phyloP scores from a whole-genome alignment of 768 basidiomycete species.

The Serendipita sp. region DNA sequence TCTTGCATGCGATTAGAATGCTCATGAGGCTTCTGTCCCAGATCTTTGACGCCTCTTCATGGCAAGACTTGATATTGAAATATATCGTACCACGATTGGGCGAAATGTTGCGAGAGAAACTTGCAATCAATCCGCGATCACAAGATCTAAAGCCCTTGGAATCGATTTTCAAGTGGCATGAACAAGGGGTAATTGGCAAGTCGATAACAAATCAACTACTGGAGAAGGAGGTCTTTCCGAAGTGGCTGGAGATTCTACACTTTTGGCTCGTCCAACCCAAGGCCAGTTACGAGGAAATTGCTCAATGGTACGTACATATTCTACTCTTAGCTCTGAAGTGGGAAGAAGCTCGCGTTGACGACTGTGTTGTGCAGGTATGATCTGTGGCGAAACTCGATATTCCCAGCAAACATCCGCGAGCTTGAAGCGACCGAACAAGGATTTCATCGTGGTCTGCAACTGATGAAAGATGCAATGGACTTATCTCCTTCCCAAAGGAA shows the following conservation, averaged over 20 bases:
- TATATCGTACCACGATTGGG: conserved; percentile 87
- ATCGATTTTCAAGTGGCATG: conserved; percentile 63
- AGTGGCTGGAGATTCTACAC: conserved; percentile 85
- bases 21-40: conserved; percentile 16
- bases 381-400: not conserved
- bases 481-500: conserved; percentile 25
- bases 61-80: conserved; percentile 84
- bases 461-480: conserved; percentile 90
- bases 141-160: conserved; percentile 78
- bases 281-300: conserved; percentile 82
- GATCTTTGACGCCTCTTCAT: conserved; percentile 67
- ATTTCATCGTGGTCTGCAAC: conserved; percentile 73
- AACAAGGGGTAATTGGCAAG: conserved; percentile 31
- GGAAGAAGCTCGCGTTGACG: not conserved
- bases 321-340: not conserved
- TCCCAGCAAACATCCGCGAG: conserved; percentile 45
- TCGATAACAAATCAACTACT: conserved; percentile 71
- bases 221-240: conserved; percentile 88
- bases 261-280: conserved; percentile 84
- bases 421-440: conserved; percentile 55
- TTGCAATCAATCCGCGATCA: conserved; percentile 77
- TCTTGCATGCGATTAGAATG: not conserved
- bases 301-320: conserved; percentile 56
- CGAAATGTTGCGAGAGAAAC: conserved; percentile 61
- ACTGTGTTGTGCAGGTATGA: not conserved